Evolutionary conservation across 495 filamentous ascomycete species (phyloP).

Genomic region (Aspergillus diversus): DNA sequence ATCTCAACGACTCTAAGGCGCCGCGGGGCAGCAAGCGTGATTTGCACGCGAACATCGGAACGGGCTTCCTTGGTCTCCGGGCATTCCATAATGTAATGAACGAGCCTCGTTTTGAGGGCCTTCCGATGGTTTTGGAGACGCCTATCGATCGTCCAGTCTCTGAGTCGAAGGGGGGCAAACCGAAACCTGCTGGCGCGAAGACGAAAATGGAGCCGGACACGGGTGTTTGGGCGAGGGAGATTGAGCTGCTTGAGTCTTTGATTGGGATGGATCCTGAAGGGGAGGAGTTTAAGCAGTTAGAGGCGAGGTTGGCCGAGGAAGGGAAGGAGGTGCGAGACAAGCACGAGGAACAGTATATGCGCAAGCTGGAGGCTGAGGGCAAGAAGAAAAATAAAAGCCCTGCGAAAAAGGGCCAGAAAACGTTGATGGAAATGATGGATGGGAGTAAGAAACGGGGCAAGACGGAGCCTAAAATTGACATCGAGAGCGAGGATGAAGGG

Average conservation of each 20-base stretch:
- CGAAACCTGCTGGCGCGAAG: slow-evolving; percentile 26
- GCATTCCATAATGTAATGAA: slow-evolving; percentile 94
- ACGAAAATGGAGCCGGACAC: slow-evolving; percentile 63
- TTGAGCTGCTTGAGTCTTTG: slow-evolving; percentile 85
- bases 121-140: slow-evolving; percentile 95
- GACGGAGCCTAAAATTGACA: slow-evolving; percentile 13
- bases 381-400: slow-evolving; percentile 50
- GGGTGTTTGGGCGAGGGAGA: slow-evolving; percentile 79
- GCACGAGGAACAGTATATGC: slow-evolving; percentile 74
- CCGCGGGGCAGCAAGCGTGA: slow-evolving; percentile 78
- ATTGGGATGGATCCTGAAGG: slow-evolving; percentile 79
- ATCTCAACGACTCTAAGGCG: slow-evolving; percentile 93
- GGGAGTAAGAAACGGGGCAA: slow-evolving; percentile 19
- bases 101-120: slow-evolving; percentile 68
- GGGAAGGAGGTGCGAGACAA: slow-evolving; percentile 73
- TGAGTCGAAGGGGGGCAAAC: slow-evolving; percentile 9
- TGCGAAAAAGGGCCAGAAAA: slow-evolving; percentile 44
- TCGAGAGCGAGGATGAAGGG: slow-evolving; percentile 26
- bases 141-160: slow-evolving; percentile 69
- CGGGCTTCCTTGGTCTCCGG: slow-evolving; percentile 85
- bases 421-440: slow-evolving; percentile 46
- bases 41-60: slow-evolving; percentile 92
- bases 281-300: slow-evolving; percentile 66
- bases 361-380: slow-evolving; percentile 63
- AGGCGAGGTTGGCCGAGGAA: slow-evolving; percentile 64